Percentiles rank a stretch among this genome's conserved stretches.
These are phyloP conservation scores for Rhizomucor miehei DNA, from an alignment of 371 early-diverging fungal species.

Conservation along the genomic window DNA sequence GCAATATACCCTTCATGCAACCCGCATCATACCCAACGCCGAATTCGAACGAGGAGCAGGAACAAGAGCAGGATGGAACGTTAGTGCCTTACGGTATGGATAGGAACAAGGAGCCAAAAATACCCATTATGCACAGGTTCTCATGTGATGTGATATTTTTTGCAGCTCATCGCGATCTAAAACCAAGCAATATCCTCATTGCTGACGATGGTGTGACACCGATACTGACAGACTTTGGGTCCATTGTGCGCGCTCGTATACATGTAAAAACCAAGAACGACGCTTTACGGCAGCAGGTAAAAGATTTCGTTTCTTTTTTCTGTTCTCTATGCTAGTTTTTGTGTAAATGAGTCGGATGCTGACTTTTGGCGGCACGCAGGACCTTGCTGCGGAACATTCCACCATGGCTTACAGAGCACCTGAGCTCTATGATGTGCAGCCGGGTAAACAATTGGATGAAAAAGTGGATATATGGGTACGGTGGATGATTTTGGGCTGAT, in stretches of 20 bases:
- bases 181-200: constrained; percentile 64
- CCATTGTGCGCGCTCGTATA: constrained; percentile 56
- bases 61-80: neutral
- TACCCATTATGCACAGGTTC: no score
- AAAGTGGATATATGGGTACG: constrained; percentile 76
- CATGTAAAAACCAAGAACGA: constrained; percentile 53
- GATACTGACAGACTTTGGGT: constrained; percentile 74
- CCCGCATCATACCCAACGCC: neutral
- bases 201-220: constrained; percentile 65
- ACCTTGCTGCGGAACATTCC: constrained; percentile 53
- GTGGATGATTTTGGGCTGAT: no score
- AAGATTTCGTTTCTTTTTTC: neutral
- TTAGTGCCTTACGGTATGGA: constrained; percentile 10
- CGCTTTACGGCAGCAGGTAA: constrained; percentile 60
- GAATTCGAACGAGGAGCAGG: neutral
- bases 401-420: constrained; percentile 78
- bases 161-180: constrained; percentile 70
- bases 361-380: constrained; percentile 3
- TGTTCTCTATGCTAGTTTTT: no score
- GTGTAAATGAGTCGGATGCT: no score
- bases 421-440: constrained; percentile 75
- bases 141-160: neutral
- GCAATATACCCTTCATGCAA: neutral
- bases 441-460: constrained; percentile 57
- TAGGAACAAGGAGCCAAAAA: no score